A percentile compares a stretch with the other conserved stretches of the same genome.
phyloP scores from a whole-genome alignment of 2,329 filamentous ascomycete species.

The Acrodontium crateriforme region DNA sequence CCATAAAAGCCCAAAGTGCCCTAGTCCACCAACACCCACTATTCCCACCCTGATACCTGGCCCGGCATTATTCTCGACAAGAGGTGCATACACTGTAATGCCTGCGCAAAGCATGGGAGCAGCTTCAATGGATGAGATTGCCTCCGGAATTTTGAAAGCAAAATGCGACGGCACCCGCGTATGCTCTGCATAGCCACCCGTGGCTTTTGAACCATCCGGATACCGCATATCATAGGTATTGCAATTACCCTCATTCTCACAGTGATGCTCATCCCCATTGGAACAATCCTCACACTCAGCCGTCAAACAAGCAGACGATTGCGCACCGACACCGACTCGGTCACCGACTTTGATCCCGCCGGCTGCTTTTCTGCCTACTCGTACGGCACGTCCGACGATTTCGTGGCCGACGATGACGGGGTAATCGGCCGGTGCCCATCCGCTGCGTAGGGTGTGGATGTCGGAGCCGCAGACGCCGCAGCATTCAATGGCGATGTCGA shows the following conservation, averaged over 20 bases:
- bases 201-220: constrained; percentile 46
- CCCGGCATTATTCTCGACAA: constrained; percentile 60
- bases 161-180: constrained; percentile 66
- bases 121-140: constrained; percentile 44
- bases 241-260: constrained; percentile 14
- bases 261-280: not conserved
- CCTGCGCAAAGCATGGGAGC: constrained; percentile 41
- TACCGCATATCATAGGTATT: constrained; percentile 38
- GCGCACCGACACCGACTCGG: constrained; percentile 36
- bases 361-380: constrained; percentile 37
- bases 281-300: not conserved
- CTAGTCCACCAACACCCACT: constrained; percentile 48
- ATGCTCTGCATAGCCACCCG: constrained; percentile 55
- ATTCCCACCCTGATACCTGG: constrained; percentile 69
- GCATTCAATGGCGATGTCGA: constrained; percentile 75
- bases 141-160: constrained; percentile 64
- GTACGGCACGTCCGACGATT: constrained; percentile 36
- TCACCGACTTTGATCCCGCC: constrained; percentile 31
- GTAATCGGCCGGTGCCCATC: constrained; percentile 50
- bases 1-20: constrained; percentile 37
- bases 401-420: constrained; percentile 56
- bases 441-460: constrained; percentile 33
- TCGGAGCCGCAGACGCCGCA: constrained; percentile 49
- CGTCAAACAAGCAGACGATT: constrained; percentile 11
- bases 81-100: constrained; percentile 63